A percentile compares a stretch with the other conserved stretches of the same genome.
These are phyloP conservation scores for Monilinia polystroma DNA, from an alignment of 2,329 filamentous ascomycete species.

Conservation along the genomic window DNA sequence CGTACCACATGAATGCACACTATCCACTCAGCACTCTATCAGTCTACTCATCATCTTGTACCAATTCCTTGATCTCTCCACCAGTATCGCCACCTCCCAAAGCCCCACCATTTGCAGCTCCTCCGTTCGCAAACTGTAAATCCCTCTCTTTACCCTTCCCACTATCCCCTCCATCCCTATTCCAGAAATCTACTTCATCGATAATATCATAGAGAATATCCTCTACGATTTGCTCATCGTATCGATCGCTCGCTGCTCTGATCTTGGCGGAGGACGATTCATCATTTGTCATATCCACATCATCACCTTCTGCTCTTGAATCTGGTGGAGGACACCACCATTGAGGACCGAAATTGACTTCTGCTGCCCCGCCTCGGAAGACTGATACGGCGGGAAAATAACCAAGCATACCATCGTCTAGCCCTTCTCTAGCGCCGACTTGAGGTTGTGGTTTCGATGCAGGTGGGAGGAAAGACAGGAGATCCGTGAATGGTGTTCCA, in stretches of 20 bases:
- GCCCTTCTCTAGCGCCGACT: conserved; percentile 75
- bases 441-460: conserved; percentile 73
- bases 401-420: conserved; percentile 92
- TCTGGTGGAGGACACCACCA: conserved; percentile 84
- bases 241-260: conserved; percentile 71
- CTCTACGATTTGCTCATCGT: conserved; percentile 90
- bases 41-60: conserved; percentile 55
- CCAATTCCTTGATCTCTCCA: conserved; percentile 63
- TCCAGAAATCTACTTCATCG: conserved; percentile 90
- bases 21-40: background rate
- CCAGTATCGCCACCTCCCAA: conserved; percentile 38
- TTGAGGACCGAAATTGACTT: conserved; percentile 90
- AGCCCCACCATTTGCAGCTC: conserved; percentile 28
- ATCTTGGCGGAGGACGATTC: conserved; percentile 25
- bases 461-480: conserved; percentile 88
- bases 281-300: conserved; percentile 50
- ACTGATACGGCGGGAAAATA: conserved; percentile 94
- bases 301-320: conserved; percentile 46
- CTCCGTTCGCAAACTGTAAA: conserved; percentile 27
- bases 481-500: conserved; percentile 82
- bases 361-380: conserved; percentile 85
- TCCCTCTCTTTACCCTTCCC: conserved; percentile 33
- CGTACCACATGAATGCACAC: background rate
- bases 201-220: conserved; percentile 91
- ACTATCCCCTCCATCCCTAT: conserved; percentile 51